phyloP scores from a whole-genome alignment of 371 early-diverging fungal genomes.

The Mucor indicus region DNA sequence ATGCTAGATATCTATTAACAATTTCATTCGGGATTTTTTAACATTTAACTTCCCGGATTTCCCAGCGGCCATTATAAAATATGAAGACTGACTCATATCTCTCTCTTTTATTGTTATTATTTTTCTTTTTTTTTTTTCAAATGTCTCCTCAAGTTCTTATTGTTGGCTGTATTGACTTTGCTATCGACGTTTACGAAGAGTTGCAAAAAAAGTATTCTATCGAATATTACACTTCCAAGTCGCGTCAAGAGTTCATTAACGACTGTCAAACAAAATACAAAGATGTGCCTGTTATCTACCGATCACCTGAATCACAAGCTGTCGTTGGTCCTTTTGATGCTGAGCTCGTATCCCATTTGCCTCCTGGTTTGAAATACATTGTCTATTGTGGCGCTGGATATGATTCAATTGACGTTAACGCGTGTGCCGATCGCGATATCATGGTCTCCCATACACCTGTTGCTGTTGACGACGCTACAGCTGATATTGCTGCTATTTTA shows the following conservation, averaged over 20 bases:
- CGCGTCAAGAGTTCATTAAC: conserved; percentile 35
- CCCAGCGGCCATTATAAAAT: no score
- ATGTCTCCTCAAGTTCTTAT: conserved; percentile 22
- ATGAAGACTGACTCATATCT: no score
- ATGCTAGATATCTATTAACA: no score
- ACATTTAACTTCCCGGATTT: no score
- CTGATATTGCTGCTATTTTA: conserved; percentile 51
- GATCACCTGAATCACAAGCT: conserved; percentile 19
- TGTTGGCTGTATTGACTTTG: conserved; percentile 36
- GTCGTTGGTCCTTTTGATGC: conserved; percentile 30
- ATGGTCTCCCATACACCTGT: conserved; percentile 42
- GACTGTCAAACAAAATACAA: conserved; percentile 40
- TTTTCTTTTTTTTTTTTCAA: no score
- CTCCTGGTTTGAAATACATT: conserved; percentile 29
- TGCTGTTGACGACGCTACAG: conserved; percentile 51
- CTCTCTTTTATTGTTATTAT: not conserved
- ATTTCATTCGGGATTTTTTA: no score
- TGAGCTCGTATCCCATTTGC: conserved; percentile 32
- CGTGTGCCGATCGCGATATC: conserved; percentile 31
- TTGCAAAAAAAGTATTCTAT: conserved; percentile 19
- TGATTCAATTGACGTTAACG: conserved; percentile 36
- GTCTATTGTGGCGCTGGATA: conserved; percentile 40
- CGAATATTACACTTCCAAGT: conserved; percentile 24
- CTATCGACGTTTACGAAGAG: conserved; percentile 21
- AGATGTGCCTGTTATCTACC: conserved; percentile 25